phyloP scores from a whole-genome alignment of 1,284 basidiomycete genomes.

The Ceratobasidium sp. region DNA sequence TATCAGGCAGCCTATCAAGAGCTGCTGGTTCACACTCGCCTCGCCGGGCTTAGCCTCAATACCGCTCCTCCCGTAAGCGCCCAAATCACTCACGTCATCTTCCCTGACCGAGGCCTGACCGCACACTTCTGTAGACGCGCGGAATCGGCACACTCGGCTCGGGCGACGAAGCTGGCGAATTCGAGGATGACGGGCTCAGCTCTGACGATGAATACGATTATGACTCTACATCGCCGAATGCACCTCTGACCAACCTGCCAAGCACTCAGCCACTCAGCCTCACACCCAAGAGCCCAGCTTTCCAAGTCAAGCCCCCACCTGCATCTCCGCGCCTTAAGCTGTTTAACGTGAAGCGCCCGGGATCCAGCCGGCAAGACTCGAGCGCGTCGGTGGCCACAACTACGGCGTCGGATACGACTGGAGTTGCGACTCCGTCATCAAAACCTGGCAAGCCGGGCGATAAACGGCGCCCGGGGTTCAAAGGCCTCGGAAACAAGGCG shows the following conservation, averaged over 20 bases:
- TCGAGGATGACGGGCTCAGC: slow-evolving; percentile 76
- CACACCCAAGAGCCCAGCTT: not conserved
- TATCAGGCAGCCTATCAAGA: slow-evolving; percentile 69
- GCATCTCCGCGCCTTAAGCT: slow-evolving; percentile 41
- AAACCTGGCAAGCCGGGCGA: slow-evolving; percentile 40
- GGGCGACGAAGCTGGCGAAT: slow-evolving; percentile 59
- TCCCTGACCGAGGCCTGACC: slow-evolving; percentile 3
- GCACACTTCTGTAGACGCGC: slow-evolving; percentile 66
- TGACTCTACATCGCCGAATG: slow-evolving; percentile 25
- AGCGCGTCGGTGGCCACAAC: slow-evolving; percentile 33
- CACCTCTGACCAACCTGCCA: slow-evolving; percentile 29
- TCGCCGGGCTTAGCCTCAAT: slow-evolving; percentile 61
- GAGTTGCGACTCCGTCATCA: slow-evolving; percentile 37
- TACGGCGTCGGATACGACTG: not conserved
- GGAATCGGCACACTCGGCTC: slow-evolving; percentile 86
- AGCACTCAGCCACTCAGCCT: slow-evolving; percentile 12
- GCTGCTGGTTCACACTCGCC: slow-evolving; percentile 67
- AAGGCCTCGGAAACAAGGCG: slow-evolving; percentile 50
- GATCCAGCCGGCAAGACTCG: slow-evolving; percentile 35
- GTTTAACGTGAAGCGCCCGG: slow-evolving; percentile 28
- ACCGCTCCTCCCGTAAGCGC: slow-evolving; percentile 78
- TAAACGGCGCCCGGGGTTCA: slow-evolving; percentile 25
- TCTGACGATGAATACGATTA: slow-evolving; percentile 54
- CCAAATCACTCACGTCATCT: not conserved
- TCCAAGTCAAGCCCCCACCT: slow-evolving; percentile 21